phyloP scores from a whole-genome alignment of 2,329 filamentous ascomycete species.

The Xylaria sp. region DNA sequence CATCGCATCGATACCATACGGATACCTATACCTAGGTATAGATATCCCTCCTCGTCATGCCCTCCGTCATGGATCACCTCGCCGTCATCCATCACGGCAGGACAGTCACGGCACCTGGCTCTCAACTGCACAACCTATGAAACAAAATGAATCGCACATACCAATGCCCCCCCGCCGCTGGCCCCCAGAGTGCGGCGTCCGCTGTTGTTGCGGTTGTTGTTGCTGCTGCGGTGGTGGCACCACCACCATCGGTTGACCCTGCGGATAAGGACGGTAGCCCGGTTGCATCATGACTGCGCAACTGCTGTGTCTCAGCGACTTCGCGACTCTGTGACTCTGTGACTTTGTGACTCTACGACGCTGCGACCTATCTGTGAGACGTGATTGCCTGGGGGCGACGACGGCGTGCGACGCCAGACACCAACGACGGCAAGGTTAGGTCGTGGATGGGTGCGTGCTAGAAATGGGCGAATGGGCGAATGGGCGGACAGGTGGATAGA shows the following conservation, averaged over 20 bases:
- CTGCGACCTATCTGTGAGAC: constrained; percentile 36
- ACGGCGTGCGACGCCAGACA: constrained; percentile 35
- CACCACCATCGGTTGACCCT: constrained; percentile 53
- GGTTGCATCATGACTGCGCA: constrained; percentile 58
- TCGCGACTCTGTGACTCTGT: constrained; percentile 14
- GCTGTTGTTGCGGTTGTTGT: constrained; percentile 58
- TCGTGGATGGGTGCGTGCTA: constrained; percentile 26
- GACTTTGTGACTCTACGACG: constrained; percentile 21
- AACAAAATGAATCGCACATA: constrained; percentile 47
- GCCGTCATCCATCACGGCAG: background rate
- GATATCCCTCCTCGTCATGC: no score
- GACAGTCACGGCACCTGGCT: constrained; percentile 19
- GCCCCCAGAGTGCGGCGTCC: constrained; percentile 59
- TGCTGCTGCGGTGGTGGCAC: constrained; percentile 53
- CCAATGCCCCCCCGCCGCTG: constrained; percentile 65
- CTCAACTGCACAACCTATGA: constrained; percentile 23
- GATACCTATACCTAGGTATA: background rate
- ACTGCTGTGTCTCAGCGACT: constrained; percentile 17
- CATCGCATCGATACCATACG: constrained; percentile 2
- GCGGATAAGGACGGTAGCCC: constrained; percentile 62
- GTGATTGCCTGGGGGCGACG: constrained; percentile 29
- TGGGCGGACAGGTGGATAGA: constrained; percentile 7
- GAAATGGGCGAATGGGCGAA: constrained; percentile 4
- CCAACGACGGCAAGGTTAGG: constrained; percentile 23
- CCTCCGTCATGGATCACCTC: background rate